phyloP scores from a whole-genome alignment of 768 basidiomycete species.

The Boletellus emodensis region DNA sequence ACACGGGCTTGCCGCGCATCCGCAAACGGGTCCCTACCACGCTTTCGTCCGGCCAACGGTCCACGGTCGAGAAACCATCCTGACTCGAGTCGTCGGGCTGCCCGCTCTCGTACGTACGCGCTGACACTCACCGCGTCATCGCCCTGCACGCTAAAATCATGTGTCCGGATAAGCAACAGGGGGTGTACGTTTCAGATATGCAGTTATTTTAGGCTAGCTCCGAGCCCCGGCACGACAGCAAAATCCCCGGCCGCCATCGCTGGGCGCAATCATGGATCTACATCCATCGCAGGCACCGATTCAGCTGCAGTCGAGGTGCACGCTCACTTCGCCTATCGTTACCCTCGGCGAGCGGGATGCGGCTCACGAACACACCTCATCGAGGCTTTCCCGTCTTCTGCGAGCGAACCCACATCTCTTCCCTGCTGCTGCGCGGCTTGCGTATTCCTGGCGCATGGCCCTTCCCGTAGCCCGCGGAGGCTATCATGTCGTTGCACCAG shows the following conservation, averaged over 20 bases:
- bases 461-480: constrained; percentile 41
- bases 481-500: constrained; percentile 61
- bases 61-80: constrained; percentile 4
- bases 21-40: not conserved
- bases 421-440: constrained; percentile 65
- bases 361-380: constrained; percentile 41
- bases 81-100: not conserved
- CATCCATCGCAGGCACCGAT: constrained; percentile 3
- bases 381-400: constrained; percentile 37
- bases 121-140: not conserved
- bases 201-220: not conserved
- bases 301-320: constrained; percentile 30
- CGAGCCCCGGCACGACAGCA: not conserved
- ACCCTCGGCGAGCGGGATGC: constrained; percentile 45
- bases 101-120: constrained; percentile 11
- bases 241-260: not conserved
- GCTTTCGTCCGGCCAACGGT: not conserved
- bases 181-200: constrained; percentile 1
- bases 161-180: not conserved
- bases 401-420: constrained; percentile 19
- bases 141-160: not conserved
- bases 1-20: not conserved
- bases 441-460: constrained; percentile 61
- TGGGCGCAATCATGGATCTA: constrained; percentile 12
- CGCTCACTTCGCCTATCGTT: constrained; percentile 35